These are phyloP conservation scores for Oryza coarctata DNA, from an alignment of 176 grass and related monocot species.

Conservation along the genomic window DNA sequence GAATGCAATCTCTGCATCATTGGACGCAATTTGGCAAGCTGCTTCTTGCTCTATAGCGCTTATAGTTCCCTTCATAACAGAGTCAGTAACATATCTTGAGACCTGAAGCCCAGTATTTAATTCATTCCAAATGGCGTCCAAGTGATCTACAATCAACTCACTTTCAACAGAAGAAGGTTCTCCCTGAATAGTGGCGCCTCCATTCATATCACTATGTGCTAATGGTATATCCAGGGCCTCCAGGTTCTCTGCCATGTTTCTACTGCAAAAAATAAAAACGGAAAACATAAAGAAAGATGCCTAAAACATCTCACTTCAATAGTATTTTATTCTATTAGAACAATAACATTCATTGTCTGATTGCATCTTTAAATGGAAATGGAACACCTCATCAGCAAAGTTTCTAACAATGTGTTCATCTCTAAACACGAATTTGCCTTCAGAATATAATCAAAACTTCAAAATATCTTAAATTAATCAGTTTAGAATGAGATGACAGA, in stretches of 20 bases:
- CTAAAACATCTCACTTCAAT: not conserved
- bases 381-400: not conserved
- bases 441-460: not conserved
- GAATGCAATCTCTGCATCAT: slow-evolving; percentile 49
- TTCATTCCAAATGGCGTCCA: slow-evolving; percentile 49
- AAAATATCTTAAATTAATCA: not conserved
- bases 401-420: not conserved
- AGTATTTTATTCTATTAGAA: not conserved
- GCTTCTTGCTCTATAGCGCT: slow-evolving; percentile 41
- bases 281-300: not conserved
- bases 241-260: slow-evolving; percentile 33
- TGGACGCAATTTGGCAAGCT: slow-evolving; percentile 32
- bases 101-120: slow-evolving; percentile 33
- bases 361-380: not conserved
- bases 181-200: slow-evolving; percentile 9
- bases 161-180: slow-evolving; percentile 24
- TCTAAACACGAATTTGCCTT: not conserved
- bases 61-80: slow-evolving; percentile 48
- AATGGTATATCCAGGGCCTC: not conserved
- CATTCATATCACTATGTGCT: not conserved
- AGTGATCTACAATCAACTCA: slow-evolving; percentile 28
- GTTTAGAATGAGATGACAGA: not conserved
- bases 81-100: slow-evolving; percentile 44
- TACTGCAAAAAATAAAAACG: not conserved
- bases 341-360: not conserved